Base-by-base conservation (phyloP, 768 basidiomycete species). In the Russula earlei region DNA sequence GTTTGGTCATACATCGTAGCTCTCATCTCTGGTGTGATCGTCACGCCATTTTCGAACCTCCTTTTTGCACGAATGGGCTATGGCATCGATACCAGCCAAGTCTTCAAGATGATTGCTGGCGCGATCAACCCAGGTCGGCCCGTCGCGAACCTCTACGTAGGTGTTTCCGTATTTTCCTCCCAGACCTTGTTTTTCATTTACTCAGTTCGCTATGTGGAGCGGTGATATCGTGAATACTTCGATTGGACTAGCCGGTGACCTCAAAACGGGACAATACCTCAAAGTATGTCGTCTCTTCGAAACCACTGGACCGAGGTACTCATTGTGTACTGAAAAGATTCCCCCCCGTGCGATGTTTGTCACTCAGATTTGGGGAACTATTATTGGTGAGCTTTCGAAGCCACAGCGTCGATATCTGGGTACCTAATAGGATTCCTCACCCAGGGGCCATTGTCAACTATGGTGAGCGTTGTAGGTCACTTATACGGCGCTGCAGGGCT, bases 101-200 rank as follows among this genome's bases (percentile, higher is more conserved):
- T 84, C 54, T 80, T 82, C 77, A 81, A 81, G 67, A 83, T 84
- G 81, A 75, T 81, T 17, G 81, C 77, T 10, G 79, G 79, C 14
- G 76, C 75, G 2, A 68, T 83, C 9, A 79, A 80, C 62, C 80
- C 82, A 7, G 83, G 83, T 41, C 74, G 77, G 44, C 83, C 83
- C 0, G 79, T 84, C 5, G 83, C 82, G 1, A 87, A 85, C 65
- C 77, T 85, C 55, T 85, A 85, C 63, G 80, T 83, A 45, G 47
- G 24, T 38, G 22, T 11, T 12, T 22, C 2, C 5, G 12, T 43
- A 12, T 37, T 37, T 8, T 22, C 25, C 20, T 8, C 44, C 10
- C 24, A 36, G 5, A 11, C 0, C 6, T 20, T 11, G 1, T 24
- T 40, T 20, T 41, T 5, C 31, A 27, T 14, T 7, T 27, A 31